A percentile compares a stretch with the other conserved stretches of the same genome.
These are phyloP conservation scores for Metarhizium robertsii DNA, from an alignment of 2,329 filamentous ascomycete species.

Conservation along the genomic window DNA sequence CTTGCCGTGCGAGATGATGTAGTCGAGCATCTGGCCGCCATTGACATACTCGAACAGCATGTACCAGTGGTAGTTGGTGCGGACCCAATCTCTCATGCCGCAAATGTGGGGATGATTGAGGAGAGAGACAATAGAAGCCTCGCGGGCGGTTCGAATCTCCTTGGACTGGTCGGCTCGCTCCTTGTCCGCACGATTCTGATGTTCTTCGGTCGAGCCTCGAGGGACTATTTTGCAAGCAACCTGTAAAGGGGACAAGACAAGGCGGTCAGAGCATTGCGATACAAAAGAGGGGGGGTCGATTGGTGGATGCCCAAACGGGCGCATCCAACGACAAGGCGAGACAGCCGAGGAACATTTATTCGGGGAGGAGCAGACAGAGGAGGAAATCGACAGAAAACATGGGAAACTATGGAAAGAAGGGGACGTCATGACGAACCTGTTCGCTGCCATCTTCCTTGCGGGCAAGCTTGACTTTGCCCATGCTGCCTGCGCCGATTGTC, in stretches of 20 bases:
- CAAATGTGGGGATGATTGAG: slow-evolving; percentile 94
- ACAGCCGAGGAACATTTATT: not conserved
- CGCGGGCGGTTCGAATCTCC: slow-evolving; percentile 86
- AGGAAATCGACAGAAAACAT: not conserved
- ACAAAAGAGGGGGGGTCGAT: not conserved
- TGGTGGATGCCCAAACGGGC: not conserved
- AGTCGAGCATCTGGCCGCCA: slow-evolving; percentile 98
- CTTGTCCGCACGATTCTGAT: slow-evolving; percentile 59
- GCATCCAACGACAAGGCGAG: not conserved
- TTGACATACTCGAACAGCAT: slow-evolving; percentile 99
- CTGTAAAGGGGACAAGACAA: slow-evolving; percentile 21
- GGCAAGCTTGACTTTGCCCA: slow-evolving; percentile 97
- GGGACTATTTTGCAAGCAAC: slow-evolving; percentile 97
- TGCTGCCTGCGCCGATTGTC: slow-evolving; percentile 93
- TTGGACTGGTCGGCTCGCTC: slow-evolving; percentile 94
- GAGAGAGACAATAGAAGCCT: slow-evolving; percentile 92
- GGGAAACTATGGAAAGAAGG: not conserved
- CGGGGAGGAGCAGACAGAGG: not conserved
- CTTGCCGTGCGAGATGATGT: slow-evolving; percentile 96
- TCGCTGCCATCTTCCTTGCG: slow-evolving; percentile 84
- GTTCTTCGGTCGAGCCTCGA: slow-evolving; percentile 79
- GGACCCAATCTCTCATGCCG: slow-evolving; percentile 87
- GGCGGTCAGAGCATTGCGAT: not conserved
- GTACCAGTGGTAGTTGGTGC: slow-evolving; percentile 98
- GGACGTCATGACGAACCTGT: slow-evolving; percentile 51